A percentile compares a stretch with the other conserved stretches of the same genome.
phyloP scores from a whole-genome alignment of 2,329 filamentous ascomycete genomes.

The Epichloe glyceriae region DNA sequence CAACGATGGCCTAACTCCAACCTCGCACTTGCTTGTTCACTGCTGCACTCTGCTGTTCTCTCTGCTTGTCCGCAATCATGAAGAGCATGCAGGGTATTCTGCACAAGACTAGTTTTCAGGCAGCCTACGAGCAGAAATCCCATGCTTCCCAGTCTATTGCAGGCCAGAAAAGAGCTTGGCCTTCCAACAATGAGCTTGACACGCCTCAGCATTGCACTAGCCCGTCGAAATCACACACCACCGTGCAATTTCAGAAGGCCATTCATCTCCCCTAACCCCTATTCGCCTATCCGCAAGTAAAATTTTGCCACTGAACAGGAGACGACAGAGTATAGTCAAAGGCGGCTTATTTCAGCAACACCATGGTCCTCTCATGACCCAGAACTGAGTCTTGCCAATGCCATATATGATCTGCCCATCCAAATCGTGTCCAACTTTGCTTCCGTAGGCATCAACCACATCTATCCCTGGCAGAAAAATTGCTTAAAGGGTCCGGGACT shows the following conservation, averaged over 20 bases:
- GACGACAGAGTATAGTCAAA: conserved; percentile 44
- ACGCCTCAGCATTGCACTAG: neutral
- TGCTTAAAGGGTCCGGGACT: conserved; percentile 57
- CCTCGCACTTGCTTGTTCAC: neutral
- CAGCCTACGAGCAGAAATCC: conserved; percentile 26
- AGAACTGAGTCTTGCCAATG: conserved; percentile 48
- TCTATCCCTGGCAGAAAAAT: conserved; percentile 70
- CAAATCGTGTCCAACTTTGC: conserved; percentile 52
- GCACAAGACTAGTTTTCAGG: conserved; percentile 39
- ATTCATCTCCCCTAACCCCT: conserved; percentile 19
- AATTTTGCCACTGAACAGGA: conserved; percentile 26
- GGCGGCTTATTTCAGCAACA: conserved; percentile 37
- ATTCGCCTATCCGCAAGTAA: conserved; percentile 27
- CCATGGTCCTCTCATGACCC: conserved; percentile 39
- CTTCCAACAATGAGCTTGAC: conserved; percentile 11
- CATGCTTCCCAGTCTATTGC: conserved; percentile 27
- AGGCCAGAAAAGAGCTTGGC: conserved; percentile 34
- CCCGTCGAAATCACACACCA: conserved; percentile 2
- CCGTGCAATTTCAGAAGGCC: conserved; percentile 21
- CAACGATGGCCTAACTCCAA: neutral
- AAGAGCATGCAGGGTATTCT: conserved; percentile 27
- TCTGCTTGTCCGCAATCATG: conserved; percentile 17
- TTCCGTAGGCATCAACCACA: conserved; percentile 53
- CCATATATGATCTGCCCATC: conserved; percentile 47
- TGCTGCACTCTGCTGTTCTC: neutral